phyloP scores from a whole-genome alignment of 1,284 basidiomycete species.

The Puccinia coronata region DNA sequence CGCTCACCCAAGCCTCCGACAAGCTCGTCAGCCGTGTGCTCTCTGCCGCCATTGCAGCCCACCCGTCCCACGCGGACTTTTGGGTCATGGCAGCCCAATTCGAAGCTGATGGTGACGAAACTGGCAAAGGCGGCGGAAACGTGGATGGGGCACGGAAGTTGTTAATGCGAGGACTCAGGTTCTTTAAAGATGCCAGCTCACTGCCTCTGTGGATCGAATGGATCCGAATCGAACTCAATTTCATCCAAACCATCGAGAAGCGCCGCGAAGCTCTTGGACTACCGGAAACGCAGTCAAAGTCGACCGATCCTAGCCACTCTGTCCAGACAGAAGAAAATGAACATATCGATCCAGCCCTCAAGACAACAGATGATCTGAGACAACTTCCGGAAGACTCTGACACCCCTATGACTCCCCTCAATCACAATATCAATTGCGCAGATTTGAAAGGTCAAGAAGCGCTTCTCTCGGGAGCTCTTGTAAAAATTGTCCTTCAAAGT shows the following conservation, averaged over 20 bases:
- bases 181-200: constrained; percentile 53
- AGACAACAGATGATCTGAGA: constrained; percentile 49
- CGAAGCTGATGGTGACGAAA: constrained; percentile 56
- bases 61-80: constrained; percentile 54
- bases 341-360: constrained; percentile 48
- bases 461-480: constrained; percentile 55
- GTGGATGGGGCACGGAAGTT: constrained; percentile 55
- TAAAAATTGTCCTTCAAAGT: constrained; percentile 55
- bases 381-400: constrained; percentile 33
- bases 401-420: constrained; percentile 3
- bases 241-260: constrained; percentile 54
- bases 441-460: constrained; percentile 53
- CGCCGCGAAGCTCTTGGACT: constrained; percentile 53
- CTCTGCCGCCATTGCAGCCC: constrained; percentile 55
- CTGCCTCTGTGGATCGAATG: constrained; percentile 55
- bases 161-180: constrained; percentile 56
- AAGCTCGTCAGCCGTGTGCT: constrained; percentile 55
- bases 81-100: constrained; percentile 57
- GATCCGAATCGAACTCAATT: constrained; percentile 55
- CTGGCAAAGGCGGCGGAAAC: constrained; percentile 56
- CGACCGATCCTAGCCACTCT: constrained; percentile 15
- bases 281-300: constrained; percentile 50
- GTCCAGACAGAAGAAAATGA: constrained; percentile 23
- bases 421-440: constrained; percentile 46
- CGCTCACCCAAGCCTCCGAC: constrained; percentile 53